Evolutionary conservation across 345 rosid species (phyloP), one percentile per base, ranked within the genome.

Genomic region (Schrenkiella parvula): DNA sequence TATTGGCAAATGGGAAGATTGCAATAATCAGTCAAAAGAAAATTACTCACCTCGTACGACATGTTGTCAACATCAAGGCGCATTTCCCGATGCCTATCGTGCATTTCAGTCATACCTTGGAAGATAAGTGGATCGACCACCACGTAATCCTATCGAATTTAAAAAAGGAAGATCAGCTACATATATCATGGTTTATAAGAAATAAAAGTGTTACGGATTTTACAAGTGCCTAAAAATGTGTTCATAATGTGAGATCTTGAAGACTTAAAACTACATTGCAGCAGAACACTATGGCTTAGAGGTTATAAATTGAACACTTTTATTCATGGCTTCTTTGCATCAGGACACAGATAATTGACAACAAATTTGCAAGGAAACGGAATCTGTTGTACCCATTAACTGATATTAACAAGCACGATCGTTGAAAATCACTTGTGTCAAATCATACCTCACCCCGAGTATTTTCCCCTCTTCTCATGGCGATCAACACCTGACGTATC

Each of bases 31-130:
- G 47, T 41, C 57, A 32, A 69, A 53, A 56, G 25, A 10, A 54
- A 44, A 12, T 80, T 62, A 39, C 35, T 73, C 78, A 91, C 98
- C 96, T 93, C 97, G 6, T 93, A 91, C 26, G 98, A 88, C 98
- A 93, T 93, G 84, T 91, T 88, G 80, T 93, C 98, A 48, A 89
- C 95, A 64, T 93, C 98, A 43, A 93, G 95, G 50, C 96, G 95
- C 98, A 91, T 80, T 37, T 91, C 96, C 70, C 88, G 84, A 64
- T 93, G 97, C 77, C 92, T 82, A 81, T 93, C 98, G 56, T 89
- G 96, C 64, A 82, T 43, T 68, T 91, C 95, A 18, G 88, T 87
- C 79, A 86, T 78, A 56, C 98, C 85, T 66, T 88, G 82, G 75
- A 80, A 77, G 48, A 87, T 63, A 72, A 86, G 83, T 28, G 89